A percentile compares a stretch with the other conserved stretches of the same genome.
phyloP scores from a whole-genome alignment of 2,329 filamentous ascomycete species.

The Cryphonectria naterciae region DNA sequence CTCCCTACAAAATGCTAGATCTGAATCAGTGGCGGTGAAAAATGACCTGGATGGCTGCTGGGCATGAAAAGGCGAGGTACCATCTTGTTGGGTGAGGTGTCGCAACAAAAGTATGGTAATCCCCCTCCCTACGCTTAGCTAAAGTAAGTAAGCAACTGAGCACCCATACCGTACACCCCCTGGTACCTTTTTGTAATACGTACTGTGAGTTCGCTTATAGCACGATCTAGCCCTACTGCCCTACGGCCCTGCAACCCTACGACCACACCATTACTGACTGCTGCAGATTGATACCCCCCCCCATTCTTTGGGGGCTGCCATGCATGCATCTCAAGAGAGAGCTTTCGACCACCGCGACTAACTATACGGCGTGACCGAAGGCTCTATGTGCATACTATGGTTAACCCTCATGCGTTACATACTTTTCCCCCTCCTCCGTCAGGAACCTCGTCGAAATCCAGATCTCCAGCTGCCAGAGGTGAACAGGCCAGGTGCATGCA shows the following conservation, averaged over 20 bases:
- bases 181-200: background rate
- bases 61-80: background rate
- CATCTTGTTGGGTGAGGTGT: background rate
- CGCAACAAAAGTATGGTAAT: background rate
- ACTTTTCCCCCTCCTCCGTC: background rate
- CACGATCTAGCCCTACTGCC: background rate
- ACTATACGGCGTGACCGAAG: background rate
- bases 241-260: background rate
- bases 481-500: background rate
- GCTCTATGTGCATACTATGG: background rate
- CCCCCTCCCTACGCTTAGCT: background rate
- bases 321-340: background rate
- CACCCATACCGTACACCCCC: no score
- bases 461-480: background rate
- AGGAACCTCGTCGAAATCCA: background rate
- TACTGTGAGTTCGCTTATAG: background rate
- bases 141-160: background rate
- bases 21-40: background rate
- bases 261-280: background rate
- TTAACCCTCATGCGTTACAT: background rate
- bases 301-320: background rate
- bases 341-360: background rate
- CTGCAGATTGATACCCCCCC: background rate
- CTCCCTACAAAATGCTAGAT: background rate
- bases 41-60: background rate